Evolutionary conservation across 2,329 filamentous ascomycete species (phyloP), one percentile per base, ranked within the genome.

Genomic region (Sporothrix pseudoabietina): DNA sequence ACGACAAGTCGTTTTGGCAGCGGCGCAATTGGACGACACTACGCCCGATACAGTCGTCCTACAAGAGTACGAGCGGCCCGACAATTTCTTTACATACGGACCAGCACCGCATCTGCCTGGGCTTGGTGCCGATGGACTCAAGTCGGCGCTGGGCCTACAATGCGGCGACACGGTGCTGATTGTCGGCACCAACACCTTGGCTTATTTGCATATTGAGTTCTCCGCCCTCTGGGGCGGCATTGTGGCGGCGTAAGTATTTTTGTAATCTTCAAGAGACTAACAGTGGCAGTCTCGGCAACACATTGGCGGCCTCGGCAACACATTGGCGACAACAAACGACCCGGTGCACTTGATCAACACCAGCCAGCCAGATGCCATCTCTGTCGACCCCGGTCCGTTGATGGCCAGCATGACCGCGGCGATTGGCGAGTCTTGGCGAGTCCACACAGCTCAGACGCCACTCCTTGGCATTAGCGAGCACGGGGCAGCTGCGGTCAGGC

Each of bases 11-110:
- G n/a, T 69, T 72, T 19, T 63, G 65, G 71, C 71, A 72, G 54
- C 65, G 71, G 14, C 65, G 52, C 41, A 65, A 73, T n/a, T 72
- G 6, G 65, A 72, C 55, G 71, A 72, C 30, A 72, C 71, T 6
- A 55, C 47, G 12, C 55, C 65, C 7, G 54, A 73, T 22, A 70
- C 26, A 0, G n/a, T 70, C 10, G 70, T 73, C n/a, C 35, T 73
- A 14, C 71, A 73, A 10, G 65, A 73, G 4, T 55, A 73, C 19
- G 71, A 73, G 22, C 30, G 71, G 8, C 71, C 71, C 3, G 54
- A 47, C 1, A 69, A 26, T n/a, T 10, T 22, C 1, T 65, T 70
- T 16, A 70, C 57, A 9, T 65, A 35, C 9, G 35, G 4, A 2
- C 65, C 65, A 6, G 55, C 68, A 1, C 66, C 54, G 4, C 54